Evolutionary conservation across 176 grass and related monocot genomes (phyloP).

Genomic region (Aegilops bicornis): DNA sequence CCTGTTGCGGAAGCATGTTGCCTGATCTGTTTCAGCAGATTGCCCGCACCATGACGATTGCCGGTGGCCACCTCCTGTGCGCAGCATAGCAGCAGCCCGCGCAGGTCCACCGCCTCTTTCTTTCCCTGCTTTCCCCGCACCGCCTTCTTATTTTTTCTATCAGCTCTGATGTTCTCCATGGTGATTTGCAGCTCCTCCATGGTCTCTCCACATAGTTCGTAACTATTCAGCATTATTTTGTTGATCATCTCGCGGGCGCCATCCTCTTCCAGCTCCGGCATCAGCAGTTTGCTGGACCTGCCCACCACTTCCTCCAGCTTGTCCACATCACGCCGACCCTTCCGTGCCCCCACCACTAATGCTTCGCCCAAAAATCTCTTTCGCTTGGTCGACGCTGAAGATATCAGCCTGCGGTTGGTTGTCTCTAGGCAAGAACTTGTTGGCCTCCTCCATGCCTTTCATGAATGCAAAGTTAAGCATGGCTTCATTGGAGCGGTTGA

Average conservation of each 20-base stretch:
- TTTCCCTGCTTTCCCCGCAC: neutral
- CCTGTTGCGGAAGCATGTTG: slow-evolving; percentile 36
- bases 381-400: neutral
- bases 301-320: slow-evolving; percentile 24
- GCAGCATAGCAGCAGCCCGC: slow-evolving; percentile 47
- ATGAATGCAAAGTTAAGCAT: slow-evolving; percentile 14
- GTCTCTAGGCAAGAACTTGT: slow-evolving; percentile 50
- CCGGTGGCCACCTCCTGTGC: slow-evolving; percentile 45
- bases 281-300: slow-evolving; percentile 42
- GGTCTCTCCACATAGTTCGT: neutral
- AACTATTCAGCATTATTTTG: slow-evolving; percentile 19
- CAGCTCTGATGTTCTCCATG: neutral
- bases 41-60: slow-evolving; percentile 23
- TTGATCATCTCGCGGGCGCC: slow-evolving; percentile 42
- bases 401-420: neutral
- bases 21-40: slow-evolving; percentile 47
- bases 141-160: slow-evolving; percentile 13
- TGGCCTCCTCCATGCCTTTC: slow-evolving; percentile 50
- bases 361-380: neutral
- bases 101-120: slow-evolving; percentile 44
- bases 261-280: slow-evolving; percentile 13
- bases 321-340: slow-evolving; percentile 2
- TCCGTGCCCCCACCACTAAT: neutral
- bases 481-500: neutral
- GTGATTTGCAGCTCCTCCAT: slow-evolving; percentile 20